Percentiles rank a stretch among this genome's conserved stretches.
These are phyloP conservation scores for Diaporthe longicolla DNA, from an alignment of 2,329 filamentous ascomycete species.

Conservation along the genomic window DNA sequence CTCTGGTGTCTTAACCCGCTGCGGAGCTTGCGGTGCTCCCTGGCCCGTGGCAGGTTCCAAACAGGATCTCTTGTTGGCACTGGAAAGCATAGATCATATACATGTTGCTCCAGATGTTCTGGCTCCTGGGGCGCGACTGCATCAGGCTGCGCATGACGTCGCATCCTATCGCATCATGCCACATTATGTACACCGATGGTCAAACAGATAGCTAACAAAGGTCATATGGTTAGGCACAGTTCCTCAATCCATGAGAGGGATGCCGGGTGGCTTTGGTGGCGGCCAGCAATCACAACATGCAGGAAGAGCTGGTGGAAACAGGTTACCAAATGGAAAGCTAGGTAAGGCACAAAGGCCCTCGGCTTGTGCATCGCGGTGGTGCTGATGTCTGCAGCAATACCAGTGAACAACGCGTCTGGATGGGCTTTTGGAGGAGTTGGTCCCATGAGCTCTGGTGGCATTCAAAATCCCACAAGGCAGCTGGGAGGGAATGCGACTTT, in stretches of 20 bases:
- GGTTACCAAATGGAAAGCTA: conserved; percentile 76
- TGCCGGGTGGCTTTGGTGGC: conserved; percentile 72
- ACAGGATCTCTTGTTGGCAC: neutral
- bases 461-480: conserved; percentile 68
- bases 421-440: conserved; percentile 75
- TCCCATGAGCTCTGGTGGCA: conserved; percentile 69
- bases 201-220: conserved; percentile 40
- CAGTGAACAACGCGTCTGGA: conserved; percentile 66
- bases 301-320: conserved; percentile 68
- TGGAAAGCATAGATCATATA: neutral
- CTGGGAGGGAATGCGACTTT: conserved; percentile 74
- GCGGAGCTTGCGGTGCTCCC: neutral
- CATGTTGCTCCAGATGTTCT: neutral
- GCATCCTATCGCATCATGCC: neutral
- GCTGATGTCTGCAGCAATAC: conserved; percentile 42
- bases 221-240: conserved; percentile 62
- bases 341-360: conserved; percentile 59
- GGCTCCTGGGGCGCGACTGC: neutral
- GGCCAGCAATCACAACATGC: conserved; percentile 72
- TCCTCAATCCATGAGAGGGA: conserved; percentile 73
- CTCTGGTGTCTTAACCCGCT: neutral
- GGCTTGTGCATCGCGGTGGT: conserved; percentile 28
- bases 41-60: neutral
- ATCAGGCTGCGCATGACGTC: neutral
- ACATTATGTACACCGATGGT: neutral